A percentile compares a stretch with the other conserved stretches of the same genome.
Conservation (phyloP, 306 rosid species). For the Malus sieversii region DNA sequence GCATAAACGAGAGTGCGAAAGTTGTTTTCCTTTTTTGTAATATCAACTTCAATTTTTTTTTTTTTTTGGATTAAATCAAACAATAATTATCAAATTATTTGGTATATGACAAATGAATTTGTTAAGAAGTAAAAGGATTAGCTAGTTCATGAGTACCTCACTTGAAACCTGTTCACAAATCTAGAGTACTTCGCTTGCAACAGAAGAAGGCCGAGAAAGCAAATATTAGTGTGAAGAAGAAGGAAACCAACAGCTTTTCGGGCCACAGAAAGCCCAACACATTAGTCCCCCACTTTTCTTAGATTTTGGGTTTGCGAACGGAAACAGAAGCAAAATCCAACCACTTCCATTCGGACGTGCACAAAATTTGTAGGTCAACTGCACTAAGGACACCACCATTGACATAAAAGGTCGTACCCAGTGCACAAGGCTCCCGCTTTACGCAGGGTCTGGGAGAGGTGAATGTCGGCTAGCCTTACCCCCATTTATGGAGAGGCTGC, state of each 20-base stretch:
- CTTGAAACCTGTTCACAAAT: neutral
- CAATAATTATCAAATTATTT: neutral
- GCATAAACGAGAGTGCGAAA: fast-evolving
- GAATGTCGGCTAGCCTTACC: too few relatives aligned
- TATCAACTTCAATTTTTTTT: too few relatives aligned
- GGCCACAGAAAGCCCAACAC: neutral
- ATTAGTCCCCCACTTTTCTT: neutral
- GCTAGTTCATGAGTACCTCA: neutral
- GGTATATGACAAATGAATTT: neutral
- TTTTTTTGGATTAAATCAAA: neutral
- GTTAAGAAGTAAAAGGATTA: neutral
- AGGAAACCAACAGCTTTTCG: neutral
- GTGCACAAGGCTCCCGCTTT: too few relatives aligned
- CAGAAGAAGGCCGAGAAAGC: neutral
- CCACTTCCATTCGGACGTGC: neutral
- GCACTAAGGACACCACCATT: constrained; percentile 8
- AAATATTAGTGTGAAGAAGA: neutral
- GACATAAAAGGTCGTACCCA: neutral
- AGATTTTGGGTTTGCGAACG: neutral
- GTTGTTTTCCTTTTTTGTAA: too few relatives aligned
- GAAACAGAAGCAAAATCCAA: constrained; percentile 6
- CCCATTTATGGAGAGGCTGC: too few relatives aligned
- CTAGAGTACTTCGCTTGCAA: neutral
- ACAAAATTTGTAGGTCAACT: neutral
- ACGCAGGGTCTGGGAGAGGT: too few relatives aligned